Conservation (phyloP, 495 filamentous ascomycete species). For the Aspergillus ostianus region DNA sequence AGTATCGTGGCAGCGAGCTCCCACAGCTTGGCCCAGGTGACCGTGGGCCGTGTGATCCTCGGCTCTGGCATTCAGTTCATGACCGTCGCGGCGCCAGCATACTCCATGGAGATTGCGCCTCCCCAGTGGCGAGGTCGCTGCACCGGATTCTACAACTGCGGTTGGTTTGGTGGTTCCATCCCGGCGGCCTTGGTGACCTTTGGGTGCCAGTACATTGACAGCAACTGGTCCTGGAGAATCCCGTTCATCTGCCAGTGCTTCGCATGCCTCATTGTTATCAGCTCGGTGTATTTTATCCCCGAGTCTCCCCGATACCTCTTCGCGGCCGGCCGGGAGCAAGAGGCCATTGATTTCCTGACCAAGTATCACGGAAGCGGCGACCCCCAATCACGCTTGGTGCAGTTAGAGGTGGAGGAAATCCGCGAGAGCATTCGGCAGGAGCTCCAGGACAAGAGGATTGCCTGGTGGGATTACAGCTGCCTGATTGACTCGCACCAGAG, state of each 20-base stretch:
- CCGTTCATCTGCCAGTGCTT: conserved; percentile 48
- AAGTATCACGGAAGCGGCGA: conserved; percentile 61
- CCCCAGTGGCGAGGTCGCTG: conserved; percentile 64
- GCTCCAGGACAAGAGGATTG: conserved; percentile 8
- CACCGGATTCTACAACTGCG: conserved; percentile 57
- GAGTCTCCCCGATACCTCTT: conserved; percentile 61
- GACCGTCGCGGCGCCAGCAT: conserved; percentile 71
- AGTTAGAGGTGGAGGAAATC: conserved; percentile 58
- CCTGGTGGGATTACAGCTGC: conserved; percentile 56
- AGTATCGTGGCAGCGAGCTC: conserved; percentile 52
- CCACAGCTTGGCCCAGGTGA: conserved; percentile 53
- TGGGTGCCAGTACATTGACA: conserved; percentile 40
- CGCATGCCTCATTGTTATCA: conserved; percentile 51
- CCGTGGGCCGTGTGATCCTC: conserved; percentile 72
- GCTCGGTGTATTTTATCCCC: conserved; percentile 58
- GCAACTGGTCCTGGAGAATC: conserved; percentile 54
- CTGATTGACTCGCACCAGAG: conserved; percentile 45
- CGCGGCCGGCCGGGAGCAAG: conserved; percentile 50
- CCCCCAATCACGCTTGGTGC: conserved; percentile 50
- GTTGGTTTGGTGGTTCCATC: conserved; percentile 57
- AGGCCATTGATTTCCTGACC: conserved; percentile 52
- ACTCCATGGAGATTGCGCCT: conserved; percentile 74
- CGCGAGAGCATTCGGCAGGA: conserved; percentile 56
- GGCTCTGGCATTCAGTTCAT: conserved; percentile 72
- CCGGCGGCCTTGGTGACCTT: conserved; percentile 42